phyloP scores from a whole-genome alignment of 2,329 filamentous ascomycete species.

The Aspergillus pseudoviridinutans region DNA sequence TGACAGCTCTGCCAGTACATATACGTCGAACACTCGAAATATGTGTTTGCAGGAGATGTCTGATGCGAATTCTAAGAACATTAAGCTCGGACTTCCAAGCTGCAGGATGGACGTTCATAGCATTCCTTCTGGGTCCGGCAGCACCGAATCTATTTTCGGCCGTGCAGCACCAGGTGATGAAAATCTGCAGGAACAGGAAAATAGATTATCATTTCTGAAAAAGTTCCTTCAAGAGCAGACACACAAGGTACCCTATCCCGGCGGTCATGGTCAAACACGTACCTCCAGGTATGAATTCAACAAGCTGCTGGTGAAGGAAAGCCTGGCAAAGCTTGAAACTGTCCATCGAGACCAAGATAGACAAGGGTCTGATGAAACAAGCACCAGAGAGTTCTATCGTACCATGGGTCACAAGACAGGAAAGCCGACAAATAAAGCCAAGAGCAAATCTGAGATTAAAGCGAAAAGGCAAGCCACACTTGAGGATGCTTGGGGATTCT shows the following conservation, averaged over 20 bases:
- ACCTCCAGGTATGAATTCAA: not conserved
- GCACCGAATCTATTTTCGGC: not conserved
- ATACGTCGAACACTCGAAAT: not conserved
- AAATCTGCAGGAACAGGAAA: not conserved
- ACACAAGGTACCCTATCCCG: not conserved
- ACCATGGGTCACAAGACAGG: constrained; percentile 30
- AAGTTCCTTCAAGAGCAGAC: not conserved
- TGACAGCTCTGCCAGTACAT: not conserved
- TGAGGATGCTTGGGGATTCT: constrained; percentile 26
- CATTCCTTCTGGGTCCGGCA: not conserved
- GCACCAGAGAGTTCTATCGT: constrained; percentile 21
- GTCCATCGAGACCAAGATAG: constrained; percentile 5
- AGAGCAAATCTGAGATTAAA: constrained; percentile 13
- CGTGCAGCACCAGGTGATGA: not conserved
- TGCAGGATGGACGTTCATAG: not conserved
- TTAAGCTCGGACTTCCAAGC: not conserved
- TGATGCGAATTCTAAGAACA: not conserved
- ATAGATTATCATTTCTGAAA: constrained; percentile 6
- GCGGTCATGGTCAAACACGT: not conserved
- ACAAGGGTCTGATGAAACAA: constrained; percentile 15
- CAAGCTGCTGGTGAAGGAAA: constrained; percentile 3
- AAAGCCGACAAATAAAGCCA: constrained; percentile 12
- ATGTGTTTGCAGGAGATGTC: not conserved
- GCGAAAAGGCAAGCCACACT: constrained; percentile 25
- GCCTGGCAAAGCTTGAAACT: constrained; percentile 13